Conservation (phyloP, 2,329 filamentous ascomycete species). For the Juglanconis sp. region DNA sequence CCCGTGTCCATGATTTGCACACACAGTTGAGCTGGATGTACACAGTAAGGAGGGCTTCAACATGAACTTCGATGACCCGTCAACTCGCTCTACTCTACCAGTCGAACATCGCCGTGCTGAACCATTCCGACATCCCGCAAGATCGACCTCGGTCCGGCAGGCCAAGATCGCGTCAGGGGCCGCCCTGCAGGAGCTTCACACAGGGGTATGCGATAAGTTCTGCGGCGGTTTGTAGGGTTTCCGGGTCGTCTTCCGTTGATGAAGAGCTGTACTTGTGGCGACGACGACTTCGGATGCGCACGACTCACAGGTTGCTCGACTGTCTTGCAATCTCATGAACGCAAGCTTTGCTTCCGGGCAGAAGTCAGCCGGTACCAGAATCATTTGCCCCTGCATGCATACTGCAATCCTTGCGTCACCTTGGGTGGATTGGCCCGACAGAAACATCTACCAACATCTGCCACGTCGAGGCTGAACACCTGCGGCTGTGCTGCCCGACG, state of each 20-base stretch:
- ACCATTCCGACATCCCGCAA: not conserved
- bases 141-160: slow-evolving; percentile 11
- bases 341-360: not conserved
- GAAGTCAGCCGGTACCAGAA: not conserved
- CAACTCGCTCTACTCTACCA: too few species aligned
- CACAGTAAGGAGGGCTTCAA: too few species aligned
- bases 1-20: not conserved
- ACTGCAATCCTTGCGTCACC: not conserved
- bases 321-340: not conserved
- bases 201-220: not conserved
- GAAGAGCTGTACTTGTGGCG: too few species aligned
- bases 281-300: not conserved
- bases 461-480: not conserved
- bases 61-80: not conserved
- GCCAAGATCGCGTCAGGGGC: not conserved
- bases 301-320: not conserved
- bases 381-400: slow-evolving; percentile 2
- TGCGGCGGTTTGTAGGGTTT: not conserved
- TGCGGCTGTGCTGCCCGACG: not conserved
- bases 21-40: too few species aligned
- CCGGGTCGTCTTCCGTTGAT: not conserved
- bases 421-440: not conserved
- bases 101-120: too few species aligned
- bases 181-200: not conserved
- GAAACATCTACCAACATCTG: not conserved